Percentiles rank a stretch among this genome's conserved stretches.
Conservation (phyloP, 1,284 basidiomycete species). For the Naganishia cerealis region DNA sequence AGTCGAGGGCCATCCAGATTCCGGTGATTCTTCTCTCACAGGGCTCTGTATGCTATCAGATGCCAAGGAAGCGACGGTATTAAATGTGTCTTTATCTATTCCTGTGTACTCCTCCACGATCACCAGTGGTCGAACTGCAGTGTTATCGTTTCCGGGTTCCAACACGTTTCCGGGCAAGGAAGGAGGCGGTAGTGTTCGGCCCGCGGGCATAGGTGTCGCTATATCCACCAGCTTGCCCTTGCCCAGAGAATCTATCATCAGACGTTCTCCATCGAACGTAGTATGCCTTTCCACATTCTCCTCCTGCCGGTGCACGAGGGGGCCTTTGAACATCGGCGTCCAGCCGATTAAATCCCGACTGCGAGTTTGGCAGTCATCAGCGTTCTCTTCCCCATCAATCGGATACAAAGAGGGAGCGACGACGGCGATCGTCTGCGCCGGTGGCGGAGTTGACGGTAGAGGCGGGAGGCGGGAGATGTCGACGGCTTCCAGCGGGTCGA, state of each 20-base stretch:
- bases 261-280: too few species aligned
- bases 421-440: neutral
- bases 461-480: slow-evolving; percentile 1
- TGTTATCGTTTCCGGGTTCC: too few species aligned
- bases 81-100: too few species aligned
- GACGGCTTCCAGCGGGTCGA: slow-evolving; percentile 7
- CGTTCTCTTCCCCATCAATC: neutral
- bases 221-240: slow-evolving; percentile 15
- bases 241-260: neutral
- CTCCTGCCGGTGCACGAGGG: neutral
- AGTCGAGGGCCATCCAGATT: too few species aligned
- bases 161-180: too few species aligned
- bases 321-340: neutral
- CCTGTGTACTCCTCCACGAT: too few species aligned
- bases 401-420: neutral
- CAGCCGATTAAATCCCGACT: neutral
- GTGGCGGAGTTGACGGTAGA: neutral
- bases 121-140: too few species aligned
- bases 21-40: too few species aligned
- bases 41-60: too few species aligned
- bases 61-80: too few species aligned
- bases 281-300: too few species aligned
- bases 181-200: neutral
- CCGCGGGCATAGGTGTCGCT: slow-evolving; percentile 10
- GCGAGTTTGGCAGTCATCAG: too few species aligned